phyloP scores from a whole-genome alignment of 306 rosid genomes.

The Fragaria vesca region DNA sequence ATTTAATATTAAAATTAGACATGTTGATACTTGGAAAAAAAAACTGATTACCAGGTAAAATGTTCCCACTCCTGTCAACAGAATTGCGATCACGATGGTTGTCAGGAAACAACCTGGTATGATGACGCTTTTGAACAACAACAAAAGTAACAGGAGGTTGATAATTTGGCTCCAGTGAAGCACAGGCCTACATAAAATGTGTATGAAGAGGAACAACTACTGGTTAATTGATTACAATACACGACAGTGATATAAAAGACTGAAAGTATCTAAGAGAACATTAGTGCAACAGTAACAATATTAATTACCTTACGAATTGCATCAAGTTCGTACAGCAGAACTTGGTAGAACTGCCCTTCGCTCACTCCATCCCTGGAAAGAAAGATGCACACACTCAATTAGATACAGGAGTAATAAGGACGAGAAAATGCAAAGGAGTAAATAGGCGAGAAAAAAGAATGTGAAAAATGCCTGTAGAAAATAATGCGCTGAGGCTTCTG shows the following conservation, averaged over 20 bases:
- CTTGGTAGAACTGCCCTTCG: slow-evolving; percentile 96
- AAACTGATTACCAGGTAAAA: slow-evolving; percentile 68
- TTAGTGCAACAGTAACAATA: background rate
- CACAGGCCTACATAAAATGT: slow-evolving; percentile 64
- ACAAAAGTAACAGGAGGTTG: slow-evolving; percentile 98
- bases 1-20: background rate
- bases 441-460: too few species aligned
- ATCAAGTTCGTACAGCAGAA: slow-evolving; percentile 86
- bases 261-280: background rate
- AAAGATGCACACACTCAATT: slow-evolving; percentile 1
- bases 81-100: slow-evolving; percentile 62
- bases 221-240: background rate
- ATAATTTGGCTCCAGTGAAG: slow-evolving; percentile 85
- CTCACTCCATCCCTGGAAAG: slow-evolving; percentile 91
- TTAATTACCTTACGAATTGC: slow-evolving; percentile 75
- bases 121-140: slow-evolving; percentile 97
- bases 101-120: slow-evolving; percentile 86
- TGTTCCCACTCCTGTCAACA: slow-evolving; percentile 85
- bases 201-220: background rate
- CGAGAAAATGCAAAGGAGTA: background rate
- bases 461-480: slow-evolving; percentile 62
- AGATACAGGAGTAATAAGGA: background rate
- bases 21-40: background rate
- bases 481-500: slow-evolving; percentile 95
- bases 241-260: background rate